Percentiles rank a stretch among this genome's conserved stretches.
Evolutionary conservation across 2,329 filamentous ascomycete genomes (phyloP).

Genomic region (Cercospora janseana): DNA sequence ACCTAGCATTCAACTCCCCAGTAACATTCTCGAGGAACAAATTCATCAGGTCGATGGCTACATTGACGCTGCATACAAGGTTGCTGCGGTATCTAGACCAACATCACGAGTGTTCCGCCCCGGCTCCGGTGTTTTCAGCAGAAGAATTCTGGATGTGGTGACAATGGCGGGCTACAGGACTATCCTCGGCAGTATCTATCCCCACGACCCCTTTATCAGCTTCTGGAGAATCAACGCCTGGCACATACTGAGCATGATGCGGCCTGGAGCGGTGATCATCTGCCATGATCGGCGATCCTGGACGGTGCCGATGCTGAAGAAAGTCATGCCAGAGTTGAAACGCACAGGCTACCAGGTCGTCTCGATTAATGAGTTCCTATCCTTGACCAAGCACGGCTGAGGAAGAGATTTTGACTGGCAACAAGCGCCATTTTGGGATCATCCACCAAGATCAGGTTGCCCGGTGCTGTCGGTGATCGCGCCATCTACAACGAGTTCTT

Average conservation of each 20-base stretch:
- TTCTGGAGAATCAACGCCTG: conserved; percentile 67
- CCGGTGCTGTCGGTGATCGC: conserved; percentile 27
- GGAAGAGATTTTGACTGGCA: background rate
- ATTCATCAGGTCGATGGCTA: conserved; percentile 63
- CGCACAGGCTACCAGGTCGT: conserved; percentile 68
- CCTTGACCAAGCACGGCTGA: conserved; percentile 26
- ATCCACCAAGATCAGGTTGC: conserved; percentile 22
- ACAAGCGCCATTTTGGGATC: background rate
- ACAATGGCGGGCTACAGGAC: conserved; percentile 64
- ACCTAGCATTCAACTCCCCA: conserved; percentile 62
- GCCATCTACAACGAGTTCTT: conserved; percentile 45
- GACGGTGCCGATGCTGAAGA: conserved; percentile 75
- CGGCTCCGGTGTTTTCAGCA: conserved; percentile 79
- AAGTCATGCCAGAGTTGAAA: conserved; percentile 69
- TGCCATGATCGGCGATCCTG: conserved; percentile 83
- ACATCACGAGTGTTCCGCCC: conserved; percentile 71
- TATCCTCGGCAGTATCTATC: conserved; percentile 82
- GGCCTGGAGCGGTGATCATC: conserved; percentile 75
- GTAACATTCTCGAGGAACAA: conserved; percentile 60
- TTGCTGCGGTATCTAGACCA: conserved; percentile 43
- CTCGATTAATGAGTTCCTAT: conserved; percentile 66
- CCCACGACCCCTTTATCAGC: conserved; percentile 83
- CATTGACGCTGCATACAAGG: conserved; percentile 57
- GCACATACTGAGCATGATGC: conserved; percentile 77
- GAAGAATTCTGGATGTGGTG: conserved; percentile 63